Base-by-base conservation (phyloP, 495 filamentous ascomycete genomes). In the Penicillium herquei region DNA sequence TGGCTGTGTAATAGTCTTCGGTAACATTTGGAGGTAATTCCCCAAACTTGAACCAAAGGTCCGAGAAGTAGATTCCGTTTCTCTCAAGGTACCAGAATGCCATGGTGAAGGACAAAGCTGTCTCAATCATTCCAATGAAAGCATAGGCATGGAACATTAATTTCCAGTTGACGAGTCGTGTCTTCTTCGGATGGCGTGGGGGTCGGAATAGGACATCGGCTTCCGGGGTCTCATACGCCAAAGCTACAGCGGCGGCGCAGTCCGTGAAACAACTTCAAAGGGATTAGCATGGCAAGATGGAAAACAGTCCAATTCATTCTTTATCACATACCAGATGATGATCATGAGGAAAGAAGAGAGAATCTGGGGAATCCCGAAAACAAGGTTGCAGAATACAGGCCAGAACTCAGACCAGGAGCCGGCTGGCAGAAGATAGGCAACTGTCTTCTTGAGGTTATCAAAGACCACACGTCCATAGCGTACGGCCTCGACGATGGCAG, bases 291-390 rank as follows among this genome's bases (percentile, higher is more conserved):
- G 13, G 35, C 13, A 39, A 39, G 8, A 39, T 26, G n/a, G n/a
- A n/a, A 39, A 39, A 39, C 9, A 10, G 35, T 2, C 2, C 6
- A 2, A 10, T 39, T n/a, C 12, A 14, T 41, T 41, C 7, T 41
- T 41, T 12, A 3, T 14, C 13, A 13, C 30, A 84, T 82, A 87
- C 69, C 86, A 76, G 49, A 85, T 84, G 45, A 84, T 80, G 41
- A 85, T 84, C 85, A 88, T 88, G 35, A 87, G 69, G 67, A 89
- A 90, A 2, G 79, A 83, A 2, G 80, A 84, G 30, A 89, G 71
- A 16, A 85, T 77, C 57, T 87, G 84, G 3, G 87, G 87, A 14
- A 90, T 67, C 3, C 87, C 87, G 57, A 90, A 85, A 6, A 84
- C 43, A 26, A 90, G 81, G 54, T 84, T 87, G 9, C 79, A 84